phyloP scores from a whole-genome alignment of 2,329 filamentous ascomycete species.

The Fusarium sp. region DNA sequence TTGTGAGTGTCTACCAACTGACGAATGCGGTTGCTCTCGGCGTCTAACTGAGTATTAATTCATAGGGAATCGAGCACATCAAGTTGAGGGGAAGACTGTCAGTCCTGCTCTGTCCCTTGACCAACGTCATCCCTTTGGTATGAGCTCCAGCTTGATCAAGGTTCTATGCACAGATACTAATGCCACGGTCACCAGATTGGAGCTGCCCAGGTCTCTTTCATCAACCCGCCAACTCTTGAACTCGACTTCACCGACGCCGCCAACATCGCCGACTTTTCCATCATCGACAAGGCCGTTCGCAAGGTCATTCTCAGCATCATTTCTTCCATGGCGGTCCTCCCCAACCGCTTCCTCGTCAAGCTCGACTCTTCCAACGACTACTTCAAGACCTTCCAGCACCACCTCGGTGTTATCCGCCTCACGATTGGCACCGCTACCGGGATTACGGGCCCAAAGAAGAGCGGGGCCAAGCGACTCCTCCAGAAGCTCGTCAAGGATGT shows the following conservation, averaged over 20 bases:
- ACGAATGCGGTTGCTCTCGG: background rate
- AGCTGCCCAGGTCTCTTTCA: conserved; percentile 42
- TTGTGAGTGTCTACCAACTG: conserved; percentile 22
- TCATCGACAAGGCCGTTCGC: conserved; percentile 40
- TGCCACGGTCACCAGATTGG: conserved; percentile 27
- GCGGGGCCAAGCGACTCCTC: conserved; percentile 34
- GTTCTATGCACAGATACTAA: background rate
- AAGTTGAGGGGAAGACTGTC: conserved; percentile 40
- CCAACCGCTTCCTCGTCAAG: conserved; percentile 44
- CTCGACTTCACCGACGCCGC: conserved; percentile 44
- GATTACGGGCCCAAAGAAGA: conserved; percentile 40
- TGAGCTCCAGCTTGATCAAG: background rate
- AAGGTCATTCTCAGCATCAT: conserved; percentile 43
- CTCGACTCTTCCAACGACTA: conserved; percentile 43
- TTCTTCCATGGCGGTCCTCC: conserved; percentile 41
- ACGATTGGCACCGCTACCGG: conserved; percentile 38
- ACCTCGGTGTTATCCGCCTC: conserved; percentile 40
- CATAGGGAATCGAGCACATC: conserved; percentile 41
- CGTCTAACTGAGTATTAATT: background rate
- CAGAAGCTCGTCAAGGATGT: conserved; percentile 41
- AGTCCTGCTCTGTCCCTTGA: conserved; percentile 38
- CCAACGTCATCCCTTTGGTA: conserved; percentile 42
- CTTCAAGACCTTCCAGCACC: conserved; percentile 44
- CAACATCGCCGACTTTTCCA: conserved; percentile 39
- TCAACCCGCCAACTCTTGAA: conserved; percentile 41